Evolutionary conservation across 257 asterid species (phyloP).

Genomic region (Fraxinus excelsior): DNA sequence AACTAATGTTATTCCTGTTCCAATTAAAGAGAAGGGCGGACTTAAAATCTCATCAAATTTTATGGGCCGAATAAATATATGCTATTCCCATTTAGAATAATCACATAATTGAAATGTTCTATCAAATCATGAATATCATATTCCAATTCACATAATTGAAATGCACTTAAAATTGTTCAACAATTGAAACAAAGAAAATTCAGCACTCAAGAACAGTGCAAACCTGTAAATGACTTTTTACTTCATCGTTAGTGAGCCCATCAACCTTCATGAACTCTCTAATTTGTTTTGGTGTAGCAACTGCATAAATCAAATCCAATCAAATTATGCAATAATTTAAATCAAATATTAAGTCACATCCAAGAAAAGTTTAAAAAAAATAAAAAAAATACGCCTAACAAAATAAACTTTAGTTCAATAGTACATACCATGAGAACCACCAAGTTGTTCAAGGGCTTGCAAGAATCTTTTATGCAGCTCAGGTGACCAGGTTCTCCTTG

Average conservation of each 20-base stretch:
- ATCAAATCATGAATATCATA: no score
- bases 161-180: conserved; percentile 14
- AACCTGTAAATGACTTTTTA: conserved; percentile 89
- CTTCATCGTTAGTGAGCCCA: conserved; percentile 86
- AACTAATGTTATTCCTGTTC: no score
- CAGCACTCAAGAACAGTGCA: background rate
- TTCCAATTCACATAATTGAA: background rate
- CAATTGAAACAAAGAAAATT: background rate
- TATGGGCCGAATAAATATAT: no score
- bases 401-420: background rate
- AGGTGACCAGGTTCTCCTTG: conserved; percentile 81
- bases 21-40: no score
- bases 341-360: background rate
- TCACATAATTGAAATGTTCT: background rate
- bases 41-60: no score
- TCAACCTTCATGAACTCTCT: conserved; percentile 59
- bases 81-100: no score
- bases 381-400: background rate
- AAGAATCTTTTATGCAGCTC: conserved; percentile 68
- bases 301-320: conserved; percentile 31
- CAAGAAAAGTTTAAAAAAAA: background rate
- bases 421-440: conserved; percentile 72
- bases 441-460: conserved; percentile 75
- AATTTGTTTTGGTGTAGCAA: no score
- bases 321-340: background rate